Evolutionary conservation across 257 asterid species (phyloP), one percentile per base, ranked within the genome.

Genomic region (Solanum rostratum): DNA sequence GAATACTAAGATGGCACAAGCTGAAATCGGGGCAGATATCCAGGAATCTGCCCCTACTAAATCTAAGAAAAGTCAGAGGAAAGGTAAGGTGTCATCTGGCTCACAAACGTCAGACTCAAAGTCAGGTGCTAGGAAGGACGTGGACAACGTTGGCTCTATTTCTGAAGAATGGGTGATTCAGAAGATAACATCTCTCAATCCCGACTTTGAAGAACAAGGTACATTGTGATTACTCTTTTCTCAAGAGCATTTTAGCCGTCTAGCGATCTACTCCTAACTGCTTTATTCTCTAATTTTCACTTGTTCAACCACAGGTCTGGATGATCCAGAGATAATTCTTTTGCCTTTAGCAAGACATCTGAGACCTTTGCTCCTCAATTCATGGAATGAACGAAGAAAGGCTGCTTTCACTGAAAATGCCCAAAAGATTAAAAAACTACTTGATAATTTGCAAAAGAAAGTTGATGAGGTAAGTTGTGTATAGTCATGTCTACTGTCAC

Each of bases 131-230:
- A 97, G 90, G 85, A 97, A 87, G 82, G 98, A 95, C 84, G 91
- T 87, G 70, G 98, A 90, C 55, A 89, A 55, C 83, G 91, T 92
- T 60, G 85, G 89, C 88, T 87, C 88, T 88, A 86, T 97, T 60
- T 91, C 98, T 30, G 97, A 93, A 87, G 97, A 95, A 88, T 94
- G 96, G 86, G 82, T 97, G 79, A 87, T 91, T 87, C 93, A 84
- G 85, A 95, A 93, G 90, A 90, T 97, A 66, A 85, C 86, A 86
- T 86, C 95, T 30, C 86, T 95, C 90, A 86, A 93, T 88, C 98
- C 98, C 29, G 99, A 97, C 84, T 87, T 97, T 86, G 98, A 94
- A 88, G 98, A 94, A 86, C 97, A 91, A 93, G 98, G 98, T 93
- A 59, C 59, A 88, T 74, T 33, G 37, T 66, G 27, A 16, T 82